Evolutionary conservation across 2,329 filamentous ascomycete species (phyloP), one percentile per base, ranked within the genome.

Genomic region (Fusarium chlamydosporum): DNA sequence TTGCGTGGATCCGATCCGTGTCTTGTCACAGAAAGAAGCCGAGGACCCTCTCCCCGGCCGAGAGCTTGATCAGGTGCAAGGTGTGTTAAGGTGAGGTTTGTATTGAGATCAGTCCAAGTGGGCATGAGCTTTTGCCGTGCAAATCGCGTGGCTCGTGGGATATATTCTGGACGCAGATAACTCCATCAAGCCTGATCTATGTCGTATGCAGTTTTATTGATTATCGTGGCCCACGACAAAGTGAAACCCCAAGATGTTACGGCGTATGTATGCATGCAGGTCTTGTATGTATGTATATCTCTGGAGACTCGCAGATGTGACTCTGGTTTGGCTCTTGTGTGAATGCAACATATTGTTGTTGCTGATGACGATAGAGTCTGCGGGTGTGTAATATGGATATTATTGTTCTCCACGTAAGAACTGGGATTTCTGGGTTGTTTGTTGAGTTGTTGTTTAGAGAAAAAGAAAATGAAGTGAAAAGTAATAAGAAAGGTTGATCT

Each of bases 1-100:
- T 63, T 29, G 48, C 65, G 46, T 67, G 61, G 61, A 52, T 47
- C 53, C 47, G 47, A 50, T 50, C 47, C 23, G 47, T 33, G 38
- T 54, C 41, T 56, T 63, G 58, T 27, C 41, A 42, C 56, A 63
- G 60, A 69, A 57, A 52, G 56, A 70, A 58, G 61, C 62, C 66
- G 67, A 69, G 61, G 53, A 53, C 54, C 37, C 42, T 60, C 53
- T 61, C 56, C 37, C 66, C 66, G 66, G 61, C 66, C 66, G 66
- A 63, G 45, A 69, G 61, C 57, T 69, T 38, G 52, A 55, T 51
- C 62, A 58, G 50, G 46, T 63, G 57, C 48, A 69, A 67, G 61
- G 43, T 62, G 47, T 42, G 65, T 50, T 40, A 46, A 59, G 42
- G 43, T 67, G 47, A 59, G 41, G 38, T 40, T 20, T 41, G 20